Base-by-base conservation (phyloP, 495 filamentous ascomycete species). In the Wilcoxina mikolae region DNA sequence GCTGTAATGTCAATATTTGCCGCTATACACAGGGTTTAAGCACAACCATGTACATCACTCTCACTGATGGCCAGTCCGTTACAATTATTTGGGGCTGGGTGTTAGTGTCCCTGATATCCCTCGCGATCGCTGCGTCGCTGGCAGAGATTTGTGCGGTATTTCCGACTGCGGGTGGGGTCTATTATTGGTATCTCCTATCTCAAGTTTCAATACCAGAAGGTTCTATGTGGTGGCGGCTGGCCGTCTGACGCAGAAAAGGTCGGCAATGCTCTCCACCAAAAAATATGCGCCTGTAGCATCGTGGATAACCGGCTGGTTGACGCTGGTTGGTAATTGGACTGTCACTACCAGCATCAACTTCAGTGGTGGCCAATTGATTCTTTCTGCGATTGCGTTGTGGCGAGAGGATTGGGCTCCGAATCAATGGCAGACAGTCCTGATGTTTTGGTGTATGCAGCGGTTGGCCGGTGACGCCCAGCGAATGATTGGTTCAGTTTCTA, bases 41-140 rank as follows among this genome's bases (percentile, higher is more conserved):
- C 54, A 82, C 81, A 28, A 84, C 81, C 23, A 70, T 84, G 54
- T 78, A 76, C 65, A 80, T 82, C 59, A 77, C 78, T 3, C 71
- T 85, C 17, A 73, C 73, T 29, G 78, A 83, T 59, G 80, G 81
- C 38, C 77, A 82, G 61, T 72, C 70, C 68, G 76, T 73, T 17
- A 71, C 70, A 23, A 62, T 73, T 27, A 55, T 73, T 45, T 73
- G 65, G 58, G 70, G 71, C 12, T 73, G 71, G 71, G 64, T 72
- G n/a, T 60, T 73, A 28, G 68, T 73, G 20, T 69, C 67, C 18
- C 50, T 71, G 10, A 70, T 73, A 38, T 70, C 68, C 1, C 59
- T 73, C 15, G 54, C 59, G 15, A 72, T 73, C 39, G 70, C 71
- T 10, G 68, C 71, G 5, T 71, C 69, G 20, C 65, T 73, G 22